Base-by-base conservation (phyloP, 371 early-diverging fungal species). In the Mortierella sp. region DNA sequence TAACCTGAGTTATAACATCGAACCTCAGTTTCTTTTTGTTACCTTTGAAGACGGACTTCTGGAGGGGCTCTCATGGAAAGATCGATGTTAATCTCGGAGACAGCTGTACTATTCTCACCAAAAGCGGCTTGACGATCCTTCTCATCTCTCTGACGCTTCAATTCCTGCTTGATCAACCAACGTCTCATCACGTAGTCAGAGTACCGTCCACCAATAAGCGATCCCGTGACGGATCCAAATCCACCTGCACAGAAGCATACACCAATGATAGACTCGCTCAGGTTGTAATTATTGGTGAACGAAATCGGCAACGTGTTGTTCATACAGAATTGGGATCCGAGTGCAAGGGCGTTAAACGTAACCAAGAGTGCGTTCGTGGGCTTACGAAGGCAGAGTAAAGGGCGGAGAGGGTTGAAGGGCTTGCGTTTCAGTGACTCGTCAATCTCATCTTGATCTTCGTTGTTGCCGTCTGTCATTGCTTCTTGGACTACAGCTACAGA, bases 231-330 rank as follows among this genome's bases (percentile, higher is more conserved):
- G 13, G 87, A 77, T 21, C 89, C 89, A 6, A 83, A 60, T 7
- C 89, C 89, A 52, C 81, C 83, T 0, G 79, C 84, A 52, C 88
- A 79, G 67, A 88, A 88, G 43, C 84, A 83, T 6, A 87, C 70
- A 0, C 89, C 89, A 19, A 87, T 77, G 15, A 72, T 67, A n/a
- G 69, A 74, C 33, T 84, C 82, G 38, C 50, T 72, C 67, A 84
- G 76, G 4, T 70, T 40, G 60, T 88, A 88, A 8, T 81, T 24
- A 0, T 53, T 40, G 21, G 75, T 40, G 65, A 88, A 86, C 0
- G 86, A 84, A 45, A 84, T 84, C 15, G 87, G 87, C 73, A 53
- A 84, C 55, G 62, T 86, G 84, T 62, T 84, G 84, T 84, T 87
- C 77, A 59, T 43, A 19, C 80, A 70, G 47, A 74, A 74, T 68